Base-by-base conservation (phyloP, 2,329 filamentous ascomycete genomes). In the Fusarium redolens region DNA sequence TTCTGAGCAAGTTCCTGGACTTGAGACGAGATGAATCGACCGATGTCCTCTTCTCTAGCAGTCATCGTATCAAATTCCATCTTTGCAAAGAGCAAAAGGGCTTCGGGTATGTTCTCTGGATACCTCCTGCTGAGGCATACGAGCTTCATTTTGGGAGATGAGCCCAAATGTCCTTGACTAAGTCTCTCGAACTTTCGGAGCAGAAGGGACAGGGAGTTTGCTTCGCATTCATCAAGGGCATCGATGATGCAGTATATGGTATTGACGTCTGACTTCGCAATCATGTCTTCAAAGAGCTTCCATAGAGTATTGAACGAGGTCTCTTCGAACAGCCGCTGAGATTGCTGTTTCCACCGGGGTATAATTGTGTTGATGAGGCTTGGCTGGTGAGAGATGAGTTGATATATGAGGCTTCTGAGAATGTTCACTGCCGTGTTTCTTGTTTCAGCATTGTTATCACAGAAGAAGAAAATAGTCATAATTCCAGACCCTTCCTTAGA, bases 181-280 rank as follows among this genome's bases (percentile, higher is more conserved):
- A 60, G n/a, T 14, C 13, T 31, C 20, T 57, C 37, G 0, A 57
- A 28, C 31, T 61, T 30, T 4, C 33, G 7, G 1, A 70, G 31
- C 13, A 73, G 13, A 1, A 30, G n/a, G 0, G n/a, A 10, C 1
- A 73, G 13, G 0, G 66, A 68, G 0, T 2, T 44, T 1, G 59
- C 43, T 10, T 68, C 48, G 15, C 69, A 71, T 37, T 74, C 70
- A 8, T 74, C 72, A 0, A 61, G 40, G 0, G 22, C 70, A 30
- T 71, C 68, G 0, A 72, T 15, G 0, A 72, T 8, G 1, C 70
- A 71, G 28, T 70, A 70, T 2, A 69, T 22, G 0, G 11, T 33
- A 2, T 1, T 5, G 1, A n/a, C 30, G 0, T 20, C 3, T 0
- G 66, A n/a, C 0, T 13, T 4, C 0, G 12, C 1, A 7, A 72